phyloP scores from a whole-genome alignment of 75 land plant species.

The Selaginella tamariscina region DNA sequence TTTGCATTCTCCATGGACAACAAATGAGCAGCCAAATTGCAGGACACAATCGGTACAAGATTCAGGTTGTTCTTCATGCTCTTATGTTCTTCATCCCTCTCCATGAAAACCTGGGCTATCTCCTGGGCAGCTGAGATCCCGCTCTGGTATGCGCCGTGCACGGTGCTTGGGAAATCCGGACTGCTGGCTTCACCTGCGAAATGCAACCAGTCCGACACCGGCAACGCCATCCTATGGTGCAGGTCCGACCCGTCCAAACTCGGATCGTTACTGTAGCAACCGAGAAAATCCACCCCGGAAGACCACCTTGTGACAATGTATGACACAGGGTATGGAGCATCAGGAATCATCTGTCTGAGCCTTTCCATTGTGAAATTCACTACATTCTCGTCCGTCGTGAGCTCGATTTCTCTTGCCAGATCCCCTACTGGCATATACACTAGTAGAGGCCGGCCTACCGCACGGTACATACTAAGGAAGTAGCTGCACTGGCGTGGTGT shows the following conservation, averaged over 20 bases:
- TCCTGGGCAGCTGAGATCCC: neutral
- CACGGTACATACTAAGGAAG: slow-evolving; percentile 1
- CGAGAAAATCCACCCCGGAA: neutral
- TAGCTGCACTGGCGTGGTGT: slow-evolving; percentile 1
- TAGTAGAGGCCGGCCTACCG: neutral
- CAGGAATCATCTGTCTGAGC: neutral
- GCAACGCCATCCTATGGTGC: neutral
- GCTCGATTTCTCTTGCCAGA: neutral
- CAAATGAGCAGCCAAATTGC: neutral
- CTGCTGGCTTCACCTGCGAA: slow-evolving; percentile 8
- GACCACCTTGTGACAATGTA: neutral
- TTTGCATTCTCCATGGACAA: neutral
- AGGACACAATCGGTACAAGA: neutral
- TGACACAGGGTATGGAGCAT: neutral
- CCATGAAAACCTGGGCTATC: neutral
- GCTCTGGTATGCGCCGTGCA: slow-evolving; percentile 5
- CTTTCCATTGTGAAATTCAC: neutral
- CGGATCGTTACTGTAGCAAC: slow-evolving; percentile 7
- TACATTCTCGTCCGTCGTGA: neutral
- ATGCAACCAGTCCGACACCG: neutral
- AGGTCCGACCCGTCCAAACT: neutral
- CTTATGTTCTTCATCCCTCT: neutral
- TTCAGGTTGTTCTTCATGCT: neutral
- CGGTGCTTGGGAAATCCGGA: slow-evolving; percentile 5
- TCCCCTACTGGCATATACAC: slow-evolving; percentile 7